phyloP scores from a whole-genome alignment of 1,284 basidiomycete species.

The Tetrapyrgos nigripes region DNA sequence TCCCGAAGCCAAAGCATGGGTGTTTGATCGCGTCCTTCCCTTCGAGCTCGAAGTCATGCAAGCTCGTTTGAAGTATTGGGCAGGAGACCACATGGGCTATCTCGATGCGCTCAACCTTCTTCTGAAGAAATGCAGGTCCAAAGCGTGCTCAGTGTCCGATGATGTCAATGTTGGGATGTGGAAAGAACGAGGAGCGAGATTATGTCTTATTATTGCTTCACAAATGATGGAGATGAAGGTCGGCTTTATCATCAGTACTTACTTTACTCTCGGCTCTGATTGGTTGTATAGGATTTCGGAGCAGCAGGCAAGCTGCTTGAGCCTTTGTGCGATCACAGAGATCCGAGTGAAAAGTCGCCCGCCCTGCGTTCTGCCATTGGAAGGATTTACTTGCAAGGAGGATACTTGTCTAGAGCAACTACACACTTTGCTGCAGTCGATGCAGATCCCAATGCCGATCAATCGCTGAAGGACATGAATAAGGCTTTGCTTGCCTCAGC shows the following conservation, averaged over 20 bases:
- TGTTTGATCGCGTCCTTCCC: slow-evolving; percentile 69
- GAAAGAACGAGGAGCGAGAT: slow-evolving; percentile 75
- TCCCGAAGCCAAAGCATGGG: slow-evolving; percentile 49
- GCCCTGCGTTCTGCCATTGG: slow-evolving; percentile 70
- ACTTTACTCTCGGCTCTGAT: background rate
- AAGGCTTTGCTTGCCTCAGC: slow-evolving; percentile 66
- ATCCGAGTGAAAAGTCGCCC: slow-evolving; percentile 45
- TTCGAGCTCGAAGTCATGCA: slow-evolving; percentile 83
- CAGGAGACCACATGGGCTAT: slow-evolving; percentile 76
- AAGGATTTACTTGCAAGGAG: slow-evolving; percentile 76
- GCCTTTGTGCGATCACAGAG: slow-evolving; percentile 60
- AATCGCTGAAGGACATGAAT: slow-evolving; percentile 62
- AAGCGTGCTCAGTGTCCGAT: slow-evolving; percentile 52
- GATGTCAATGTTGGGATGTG: slow-evolving; percentile 67
- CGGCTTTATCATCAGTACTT: slow-evolving; percentile 11
- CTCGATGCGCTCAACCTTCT: slow-evolving; percentile 80
- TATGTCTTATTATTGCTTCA: slow-evolving; percentile 74
- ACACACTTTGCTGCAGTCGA: slow-evolving; percentile 59
- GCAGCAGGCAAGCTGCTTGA: slow-evolving; percentile 70
- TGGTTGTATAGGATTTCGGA: slow-evolving; percentile 61
- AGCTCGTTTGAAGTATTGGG: slow-evolving; percentile 75
- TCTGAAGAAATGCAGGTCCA: slow-evolving; percentile 76
- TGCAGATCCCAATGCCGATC: slow-evolving; percentile 49
- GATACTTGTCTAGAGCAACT: slow-evolving; percentile 62
- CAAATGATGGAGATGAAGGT: slow-evolving; percentile 82